A percentile compares a stretch with the other conserved stretches of the same genome.
Conservation (phyloP, 768 basidiomycete genomes). For the Trametes villosa region DNA sequence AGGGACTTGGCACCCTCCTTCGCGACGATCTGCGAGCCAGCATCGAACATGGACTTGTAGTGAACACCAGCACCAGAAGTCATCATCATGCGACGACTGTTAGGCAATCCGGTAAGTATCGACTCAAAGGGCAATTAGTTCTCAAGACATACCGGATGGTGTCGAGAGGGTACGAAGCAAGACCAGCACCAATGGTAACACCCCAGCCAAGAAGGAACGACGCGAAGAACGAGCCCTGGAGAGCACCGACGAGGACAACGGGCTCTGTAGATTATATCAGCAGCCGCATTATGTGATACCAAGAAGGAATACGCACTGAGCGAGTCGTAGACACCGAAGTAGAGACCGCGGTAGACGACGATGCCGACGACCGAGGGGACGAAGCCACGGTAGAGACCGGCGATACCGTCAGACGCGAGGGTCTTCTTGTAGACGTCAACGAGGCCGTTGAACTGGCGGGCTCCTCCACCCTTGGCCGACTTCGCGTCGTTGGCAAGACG, state of each 20-base stretch:
- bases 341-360: constrained; percentile 99
- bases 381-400: constrained; percentile 99
- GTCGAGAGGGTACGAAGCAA: constrained; percentile 95
- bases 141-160: constrained; percentile 73
- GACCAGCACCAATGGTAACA: constrained; percentile 99
- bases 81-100: constrained; percentile 99
- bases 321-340: constrained; percentile 97
- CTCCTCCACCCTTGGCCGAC: constrained; percentile 88
- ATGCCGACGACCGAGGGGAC: constrained; percentile 99
- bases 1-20: constrained; percentile 96
- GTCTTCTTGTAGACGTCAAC: constrained; percentile 98
- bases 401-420: constrained; percentile 95
- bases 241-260: constrained; percentile 93
- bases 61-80: constrained; percentile 93
- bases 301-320: constrained; percentile 64
- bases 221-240: constrained; percentile 95
- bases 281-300: constrained; percentile 21
- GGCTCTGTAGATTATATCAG: constrained; percentile 64
- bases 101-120: neutral
- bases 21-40: constrained; percentile 89
- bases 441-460: constrained; percentile 98
- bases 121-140: neutral
- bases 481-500: constrained; percentile 98
- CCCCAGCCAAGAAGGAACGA: constrained; percentile 98
- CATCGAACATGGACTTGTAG: constrained; percentile 99